Evolutionary conservation across 371 early-diverging fungal species (phyloP).

Genomic region (Cokeromyces recurvatus): DNA sequence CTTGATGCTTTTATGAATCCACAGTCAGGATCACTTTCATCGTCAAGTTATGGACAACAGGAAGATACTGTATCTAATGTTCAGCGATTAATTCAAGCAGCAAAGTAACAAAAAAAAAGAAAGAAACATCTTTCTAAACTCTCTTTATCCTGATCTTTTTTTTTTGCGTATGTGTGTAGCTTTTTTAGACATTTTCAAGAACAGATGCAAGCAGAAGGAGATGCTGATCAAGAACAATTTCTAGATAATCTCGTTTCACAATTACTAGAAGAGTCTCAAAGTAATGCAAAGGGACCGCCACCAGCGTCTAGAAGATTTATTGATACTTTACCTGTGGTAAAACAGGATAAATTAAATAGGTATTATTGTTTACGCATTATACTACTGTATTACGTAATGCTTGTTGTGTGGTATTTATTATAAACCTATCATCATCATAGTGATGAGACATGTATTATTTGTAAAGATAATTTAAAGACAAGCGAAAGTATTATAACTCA

Average conservation of each 20-base stretch:
- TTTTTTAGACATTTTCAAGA: constrained; percentile 33
- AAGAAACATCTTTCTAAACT: constrained; percentile 22
- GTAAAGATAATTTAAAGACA: constrained; percentile 36
- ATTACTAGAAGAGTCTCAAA: constrained; percentile 45
- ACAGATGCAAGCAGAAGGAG: constrained; percentile 36
- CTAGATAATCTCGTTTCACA: constrained; percentile 45
- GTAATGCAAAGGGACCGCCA: constrained; percentile 45
- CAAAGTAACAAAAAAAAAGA: no score
- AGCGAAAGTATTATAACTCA: constrained; percentile 29
- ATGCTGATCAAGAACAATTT: constrained; percentile 41
- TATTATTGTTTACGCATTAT: no score
- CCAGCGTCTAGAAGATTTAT: constrained; percentile 47
- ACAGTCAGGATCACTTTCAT: constrained; percentile 1
- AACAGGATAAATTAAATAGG: constrained; percentile 17
- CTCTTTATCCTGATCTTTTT: no score
- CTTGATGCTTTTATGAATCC: constrained; percentile 38
- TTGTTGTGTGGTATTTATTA: no score
- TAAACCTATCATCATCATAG: no score
- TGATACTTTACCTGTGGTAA: constrained; percentile 21
- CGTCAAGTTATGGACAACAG: neutral
- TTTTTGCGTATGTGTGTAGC: no score
- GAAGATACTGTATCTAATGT: constrained; percentile 7
- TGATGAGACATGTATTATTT: constrained; percentile 48
- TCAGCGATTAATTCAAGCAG: constrained; percentile 31
- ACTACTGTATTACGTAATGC: no score